These are phyloP conservation scores for Hyaloraphidium curvatum DNA, from an alignment of 192 early-diverging fungal genomes.

Conservation along the genomic window DNA sequence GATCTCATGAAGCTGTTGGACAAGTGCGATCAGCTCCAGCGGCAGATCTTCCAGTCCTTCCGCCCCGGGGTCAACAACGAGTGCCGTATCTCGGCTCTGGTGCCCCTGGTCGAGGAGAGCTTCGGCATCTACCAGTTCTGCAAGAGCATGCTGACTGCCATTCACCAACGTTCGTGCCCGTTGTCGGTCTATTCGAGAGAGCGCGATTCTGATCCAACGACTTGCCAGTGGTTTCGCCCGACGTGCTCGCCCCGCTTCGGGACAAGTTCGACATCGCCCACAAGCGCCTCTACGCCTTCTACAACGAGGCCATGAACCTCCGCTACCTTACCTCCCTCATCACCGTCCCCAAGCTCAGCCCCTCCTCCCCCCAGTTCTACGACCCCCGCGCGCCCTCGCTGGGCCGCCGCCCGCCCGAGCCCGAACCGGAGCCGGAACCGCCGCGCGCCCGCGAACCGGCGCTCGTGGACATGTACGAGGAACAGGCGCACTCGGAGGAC, in stretches of 20 bases:
- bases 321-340: conserved; percentile 88
- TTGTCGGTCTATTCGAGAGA: too few relatives aligned
- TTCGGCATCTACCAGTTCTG: conserved; percentile 91
- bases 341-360: conserved; percentile 53
- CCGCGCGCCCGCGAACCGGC: conserved; percentile 30
- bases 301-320: conserved; percentile 71
- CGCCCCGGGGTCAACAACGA: conserved; percentile 70
- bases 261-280: conserved; percentile 71
- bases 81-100: conserved; percentile 81
- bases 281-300: conserved; percentile 73
- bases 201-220: background rate
- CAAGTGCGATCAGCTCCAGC: conserved; percentile 78
- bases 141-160: conserved; percentile 85
- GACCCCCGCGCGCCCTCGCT: conserved; percentile 45
- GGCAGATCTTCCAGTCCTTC: conserved; percentile 70
- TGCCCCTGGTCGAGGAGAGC: conserved; percentile 92
- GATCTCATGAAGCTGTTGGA: conserved; percentile 85
- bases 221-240: conserved; percentile 35
- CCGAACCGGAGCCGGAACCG: conserved; percentile 19
- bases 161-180: conserved; percentile 74
- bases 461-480: conserved; percentile 14
- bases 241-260: conserved; percentile 73
- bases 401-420: conserved; percentile 19
- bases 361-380: conserved; percentile 65
- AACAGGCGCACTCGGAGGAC: conserved; percentile 7